Evolutionary conservation across 2,329 filamentous ascomycete species (phyloP), one percentile per base, ranked within the genome.

Genomic region (Neofusicoccum laricinum): DNA sequence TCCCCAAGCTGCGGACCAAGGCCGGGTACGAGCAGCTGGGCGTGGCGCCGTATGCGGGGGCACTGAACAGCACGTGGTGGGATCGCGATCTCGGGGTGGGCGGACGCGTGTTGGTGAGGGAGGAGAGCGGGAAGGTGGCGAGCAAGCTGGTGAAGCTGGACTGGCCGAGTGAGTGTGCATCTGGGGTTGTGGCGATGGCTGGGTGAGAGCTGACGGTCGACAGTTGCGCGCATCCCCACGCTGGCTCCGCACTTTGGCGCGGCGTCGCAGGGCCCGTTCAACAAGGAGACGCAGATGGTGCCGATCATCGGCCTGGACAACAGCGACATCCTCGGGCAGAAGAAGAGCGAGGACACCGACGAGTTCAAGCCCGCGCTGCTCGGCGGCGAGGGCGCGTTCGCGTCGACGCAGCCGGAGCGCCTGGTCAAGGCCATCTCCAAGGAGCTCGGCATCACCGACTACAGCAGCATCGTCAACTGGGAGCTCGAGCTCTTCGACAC

Each of bases 401-500:
- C 88, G 50, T 84, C 90, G 45, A 94, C 90, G 0, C 95, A 99
- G 76, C 94, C 95, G 0, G 88, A 90, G 32, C 88, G 88, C 67
- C 85, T 99, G 19, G 92, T 98, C 66, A 88, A 90, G 75, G 86
- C 92, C 19, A 96, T 99, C 72, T 86, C 90, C 7, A 85, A 85
- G 14, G 85, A 95, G 75, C 84, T 98, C n/a, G 87, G 86, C 34
- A 86, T 98, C 66, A 80, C 82, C 61, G 87, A 91, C 66, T 88
- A 90, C 74, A 85, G 83, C 69, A 86, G 84, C 61, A 97, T 99
- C 67, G 81, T 97, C 64, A 96, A 95, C 80, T 99, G 95, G 95
- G 95, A 99, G 75, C 86, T 98, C 41, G 95, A 99, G 79, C 88
- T 99, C 36, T 99, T 90, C 74, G 95, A 98, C 78, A 86, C 87